Base-by-base conservation (phyloP, 1,284 basidiomycete genomes). In the Puccinia polysora region DNA sequence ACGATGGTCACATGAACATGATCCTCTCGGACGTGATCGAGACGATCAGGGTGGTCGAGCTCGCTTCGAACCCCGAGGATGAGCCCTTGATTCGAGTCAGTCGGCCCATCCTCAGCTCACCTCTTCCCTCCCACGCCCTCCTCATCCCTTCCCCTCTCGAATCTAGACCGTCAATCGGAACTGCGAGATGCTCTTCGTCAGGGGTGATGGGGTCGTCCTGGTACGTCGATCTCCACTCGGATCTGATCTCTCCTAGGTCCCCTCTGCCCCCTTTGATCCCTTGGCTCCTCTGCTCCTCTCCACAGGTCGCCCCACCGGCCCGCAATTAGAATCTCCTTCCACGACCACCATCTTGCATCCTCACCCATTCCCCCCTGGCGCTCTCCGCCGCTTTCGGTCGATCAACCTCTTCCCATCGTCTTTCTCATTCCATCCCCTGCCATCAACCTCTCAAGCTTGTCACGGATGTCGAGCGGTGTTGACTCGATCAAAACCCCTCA, bases 1-100 rank as follows among this genome's bases (percentile, higher is more conserved):
- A 98, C 80, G 96, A 99, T 82, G 94, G 94, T 28, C 96, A 99
- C 81, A 97, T 98, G 95, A 99, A 99, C 81, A 84, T 98, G 77
- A 97, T 99, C 74, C 84, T 98, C 75, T 95, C 90, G 75, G 90
- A 97, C 78, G 96, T 97, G 8, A 94, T 97, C 79, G 96, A 99
- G 82, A 91, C 89, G 3, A 91, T 96, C 77, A 90, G 92, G 86
- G 84, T 92, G 74, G 90, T 96, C 18, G 91, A 96, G 76, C 84
- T 82, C 64, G 83, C 78, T 28, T 30, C 72, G 50, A 25, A 45
- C 64, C 38, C 28, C 15, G 40, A 62, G n/a, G 59, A 36, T 60
- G 43, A 34, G 75, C 69, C 58, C 25, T 70, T 58, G 10, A 76
- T 79, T 40, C 50, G 80, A 82, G 58, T 81, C 80, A 18, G 79